Conservation (phyloP, 2,329 filamentous ascomycete species). For the Nigrospora oryzae region DNA sequence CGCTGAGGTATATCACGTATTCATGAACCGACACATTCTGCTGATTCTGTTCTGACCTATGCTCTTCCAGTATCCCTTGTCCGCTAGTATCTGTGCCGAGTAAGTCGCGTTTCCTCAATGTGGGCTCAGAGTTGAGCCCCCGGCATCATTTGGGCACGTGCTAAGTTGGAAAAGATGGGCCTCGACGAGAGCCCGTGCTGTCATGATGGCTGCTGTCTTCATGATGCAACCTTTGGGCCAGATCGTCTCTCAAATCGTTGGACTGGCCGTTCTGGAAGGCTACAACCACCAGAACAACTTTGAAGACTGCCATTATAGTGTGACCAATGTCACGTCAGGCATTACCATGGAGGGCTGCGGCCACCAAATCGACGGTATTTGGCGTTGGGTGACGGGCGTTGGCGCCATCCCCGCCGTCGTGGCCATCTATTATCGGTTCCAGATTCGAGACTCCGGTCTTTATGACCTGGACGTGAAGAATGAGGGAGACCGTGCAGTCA, state of each 20-base stretch:
- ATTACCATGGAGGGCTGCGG: constrained; percentile 21
- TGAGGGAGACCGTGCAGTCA: constrained; percentile 14
- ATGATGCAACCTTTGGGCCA: constrained; percentile 63
- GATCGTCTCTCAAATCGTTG: constrained; percentile 54
- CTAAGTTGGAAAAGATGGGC: constrained; percentile 34
- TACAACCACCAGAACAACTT: constrained; percentile 3
- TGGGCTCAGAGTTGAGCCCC: no score
- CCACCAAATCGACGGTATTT: constrained; percentile 32
- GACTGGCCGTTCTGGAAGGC: constrained; percentile 18
- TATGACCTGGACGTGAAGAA: constrained; percentile 23
- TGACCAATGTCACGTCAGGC: constrained; percentile 27
- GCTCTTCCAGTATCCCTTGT: no score
- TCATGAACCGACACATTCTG: no score
- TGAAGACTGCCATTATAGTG: neutral
- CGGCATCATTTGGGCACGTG: no score
- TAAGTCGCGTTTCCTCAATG: no score
- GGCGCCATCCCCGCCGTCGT: constrained; percentile 36
- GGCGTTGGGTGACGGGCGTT: constrained; percentile 39
- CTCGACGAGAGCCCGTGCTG: constrained; percentile 54
- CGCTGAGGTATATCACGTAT: no score
- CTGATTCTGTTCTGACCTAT: no score
- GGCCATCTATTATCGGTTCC: constrained; percentile 35
- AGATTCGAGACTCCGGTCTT: constrained; percentile 33
- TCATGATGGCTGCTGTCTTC: constrained; percentile 61
- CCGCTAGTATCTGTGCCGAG: no score